Conservation (phyloP, 116 monocot genomes). For the Dioscorea cayenensis region DNA sequence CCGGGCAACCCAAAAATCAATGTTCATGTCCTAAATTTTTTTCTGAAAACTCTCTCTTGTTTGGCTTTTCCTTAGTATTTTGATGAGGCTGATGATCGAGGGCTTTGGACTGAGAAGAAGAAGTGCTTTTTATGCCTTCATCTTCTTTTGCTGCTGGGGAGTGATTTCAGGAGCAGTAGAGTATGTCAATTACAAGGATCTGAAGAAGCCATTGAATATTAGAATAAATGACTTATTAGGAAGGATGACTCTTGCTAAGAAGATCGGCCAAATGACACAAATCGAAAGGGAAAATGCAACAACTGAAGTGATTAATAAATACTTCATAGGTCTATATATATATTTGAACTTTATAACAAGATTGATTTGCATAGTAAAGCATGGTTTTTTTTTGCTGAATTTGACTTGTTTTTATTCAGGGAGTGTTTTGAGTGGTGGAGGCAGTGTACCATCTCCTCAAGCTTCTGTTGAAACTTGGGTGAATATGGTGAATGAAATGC, state of each 20-base stretch:
- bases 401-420: constrained; percentile 9
- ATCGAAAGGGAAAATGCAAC: constrained; percentile 29
- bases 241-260: constrained; percentile 38
- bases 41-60: no score
- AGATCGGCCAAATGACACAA: constrained; percentile 44
- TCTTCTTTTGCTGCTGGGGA: constrained; percentile 15
- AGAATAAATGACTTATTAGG: constrained; percentile 23
- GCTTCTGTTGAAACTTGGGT: constrained; percentile 15
- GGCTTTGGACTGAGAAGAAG: neutral
- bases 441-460: constrained; percentile 21
- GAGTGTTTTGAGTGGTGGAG: constrained; percentile 36
- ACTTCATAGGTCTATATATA: constrained; percentile 27
- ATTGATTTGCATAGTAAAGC: no score
- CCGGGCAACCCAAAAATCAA: no score
- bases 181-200: constrained; percentile 32
- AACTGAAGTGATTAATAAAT: constrained; percentile 25
- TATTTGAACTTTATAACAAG: no score
- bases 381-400: neutral
- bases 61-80: no score
- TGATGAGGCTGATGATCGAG: neutral
- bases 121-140: neutral
- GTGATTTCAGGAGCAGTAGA: constrained; percentile 12
- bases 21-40: no score
- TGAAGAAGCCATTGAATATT: constrained; percentile 19
- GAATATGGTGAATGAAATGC: constrained; percentile 18